A percentile compares a stretch with the other conserved stretches of the same genome.
These are phyloP conservation scores for Suhomyces guaymorum DNA, from an alignment of 1,139 yeast species.

Conservation along the genomic window DNA sequence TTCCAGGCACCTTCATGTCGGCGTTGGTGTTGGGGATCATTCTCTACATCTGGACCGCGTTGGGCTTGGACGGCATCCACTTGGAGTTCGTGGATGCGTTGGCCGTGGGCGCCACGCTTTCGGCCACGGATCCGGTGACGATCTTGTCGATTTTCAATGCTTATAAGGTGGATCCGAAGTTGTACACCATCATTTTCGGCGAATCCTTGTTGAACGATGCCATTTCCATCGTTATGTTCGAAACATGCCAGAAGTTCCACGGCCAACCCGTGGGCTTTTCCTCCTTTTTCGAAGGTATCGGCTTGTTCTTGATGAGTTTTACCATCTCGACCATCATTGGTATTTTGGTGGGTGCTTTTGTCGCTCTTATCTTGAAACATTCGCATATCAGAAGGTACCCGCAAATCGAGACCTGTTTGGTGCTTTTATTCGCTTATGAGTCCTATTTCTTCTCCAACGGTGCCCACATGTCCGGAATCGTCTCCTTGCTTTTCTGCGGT, in stretches of 20 bases:
- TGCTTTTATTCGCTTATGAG: slow-evolving; percentile 87
- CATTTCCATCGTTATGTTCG: slow-evolving; percentile 97
- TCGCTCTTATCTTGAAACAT: slow-evolving; percentile 88
- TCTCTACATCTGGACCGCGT: slow-evolving; percentile 82
- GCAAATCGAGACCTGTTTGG: slow-evolving; percentile 92
- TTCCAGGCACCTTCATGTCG: slow-evolving; percentile 93
- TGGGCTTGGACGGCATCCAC: slow-evolving; percentile 85
- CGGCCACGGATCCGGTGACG: slow-evolving; percentile 99
- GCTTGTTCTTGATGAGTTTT: slow-evolving; percentile 89
- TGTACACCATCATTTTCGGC: slow-evolving; percentile 95
- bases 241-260: slow-evolving; percentile 95
- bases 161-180: slow-evolving; percentile 94
- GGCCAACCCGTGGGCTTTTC: slow-evolving; percentile 76
- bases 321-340: slow-evolving; percentile 93
- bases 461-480: slow-evolving; percentile 99
- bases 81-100: slow-evolving; percentile 94
- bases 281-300: slow-evolving; percentile 89
- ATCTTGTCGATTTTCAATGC: slow-evolving; percentile 95
- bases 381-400: slow-evolving; percentile 93
- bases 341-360: slow-evolving; percentile 78
- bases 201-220: slow-evolving; percentile 96
- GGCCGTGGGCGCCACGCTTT: slow-evolving; percentile 94
- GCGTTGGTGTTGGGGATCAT: slow-evolving; percentile 87
- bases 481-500: slow-evolving; percentile 91
- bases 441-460: slow-evolving; percentile 98